Evolutionary conservation across 2,329 filamentous ascomycete species (phyloP), one percentile per base, ranked within the genome.

Genomic region (Diaporthe longicolla): DNA sequence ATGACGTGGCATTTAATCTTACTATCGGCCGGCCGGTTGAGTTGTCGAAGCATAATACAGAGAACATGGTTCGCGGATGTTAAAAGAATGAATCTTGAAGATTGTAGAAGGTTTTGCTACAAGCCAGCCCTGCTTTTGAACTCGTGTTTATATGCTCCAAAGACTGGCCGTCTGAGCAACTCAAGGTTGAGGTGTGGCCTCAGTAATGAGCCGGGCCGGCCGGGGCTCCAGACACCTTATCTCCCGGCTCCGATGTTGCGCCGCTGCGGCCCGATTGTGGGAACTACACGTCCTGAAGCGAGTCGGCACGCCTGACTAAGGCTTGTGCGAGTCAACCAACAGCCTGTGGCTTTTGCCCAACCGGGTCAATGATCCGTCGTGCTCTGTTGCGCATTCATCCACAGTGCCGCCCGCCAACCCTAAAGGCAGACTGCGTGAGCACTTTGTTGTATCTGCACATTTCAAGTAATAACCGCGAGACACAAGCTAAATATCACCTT

Each of bases 171-270:
- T 1, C 19, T 29, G 7, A 32, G 17, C 1, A 9, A 8, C 5
- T 37, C 15, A 13, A 40, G n/a, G 8, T 29, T 26, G 32, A 40
- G 45, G n/a, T 2, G 21, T n/a, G 11, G 13, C 21, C n/a, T 2
- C 17, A 68, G 4, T n/a, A 35, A 0, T 68, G 32, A 50, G 48
- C 48, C 63, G 63, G 63, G 63, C 63, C 63, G 63, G 63, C 63
- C n/a, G 63, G 40, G 19, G 29, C 45, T 66, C 19, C 48, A 11
- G 63, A n/a, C 63, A 54, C 21, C 63, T 68, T 68, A 68, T 68
- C 63, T 35, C n/a, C 57, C 45, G n/a, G 15, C 48, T 29, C 63
- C 63, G 63, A 54, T 54, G 15, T 26, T 54, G 48, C n/a, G 32
- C 63, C 63, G 63, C 61, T 65, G 6, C 21, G 7, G 61, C 29